Evolutionary conservation across 768 basidiomycete genomes (phyloP).

Genomic region (Tricholoma flavovirens): DNA sequence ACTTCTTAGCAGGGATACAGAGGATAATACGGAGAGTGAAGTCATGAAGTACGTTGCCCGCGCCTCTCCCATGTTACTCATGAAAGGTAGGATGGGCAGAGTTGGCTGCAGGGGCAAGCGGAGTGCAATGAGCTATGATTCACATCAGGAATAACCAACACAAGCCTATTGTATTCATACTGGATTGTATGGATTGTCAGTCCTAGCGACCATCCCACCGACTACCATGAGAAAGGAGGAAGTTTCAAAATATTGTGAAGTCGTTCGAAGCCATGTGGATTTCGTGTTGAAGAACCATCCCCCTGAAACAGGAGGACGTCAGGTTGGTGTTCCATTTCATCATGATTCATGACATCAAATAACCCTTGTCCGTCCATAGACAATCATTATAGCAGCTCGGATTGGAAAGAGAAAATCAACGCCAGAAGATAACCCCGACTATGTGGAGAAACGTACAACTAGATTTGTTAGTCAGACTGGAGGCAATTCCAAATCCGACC

Average conservation of each 20-base stretch:
- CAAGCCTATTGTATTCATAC: background rate
- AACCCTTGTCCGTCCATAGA: background rate
- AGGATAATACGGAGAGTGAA: too few species aligned
- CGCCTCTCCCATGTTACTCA: too few species aligned
- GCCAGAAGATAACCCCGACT: background rate
- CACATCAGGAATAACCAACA: background rate
- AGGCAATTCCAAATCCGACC: background rate
- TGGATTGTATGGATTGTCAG: background rate
- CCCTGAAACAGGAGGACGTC: background rate
- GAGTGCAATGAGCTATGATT: background rate
- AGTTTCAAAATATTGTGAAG: background rate
- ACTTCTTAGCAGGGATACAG: too few species aligned
- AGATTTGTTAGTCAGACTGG: background rate
- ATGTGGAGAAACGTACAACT: background rate
- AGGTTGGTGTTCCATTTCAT: background rate
- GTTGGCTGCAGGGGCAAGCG: background rate
- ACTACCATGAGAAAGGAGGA: background rate
- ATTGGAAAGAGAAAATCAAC: background rate
- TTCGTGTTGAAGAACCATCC: background rate
- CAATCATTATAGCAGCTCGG: background rate
- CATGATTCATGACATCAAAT: background rate
- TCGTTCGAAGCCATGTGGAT: background rate
- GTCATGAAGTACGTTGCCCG: too few species aligned
- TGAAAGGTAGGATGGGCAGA: background rate
- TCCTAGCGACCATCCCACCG: background rate